Base-by-base conservation (phyloP, 73 alveolate genomes). In the Uronychia setigera region DNA sequence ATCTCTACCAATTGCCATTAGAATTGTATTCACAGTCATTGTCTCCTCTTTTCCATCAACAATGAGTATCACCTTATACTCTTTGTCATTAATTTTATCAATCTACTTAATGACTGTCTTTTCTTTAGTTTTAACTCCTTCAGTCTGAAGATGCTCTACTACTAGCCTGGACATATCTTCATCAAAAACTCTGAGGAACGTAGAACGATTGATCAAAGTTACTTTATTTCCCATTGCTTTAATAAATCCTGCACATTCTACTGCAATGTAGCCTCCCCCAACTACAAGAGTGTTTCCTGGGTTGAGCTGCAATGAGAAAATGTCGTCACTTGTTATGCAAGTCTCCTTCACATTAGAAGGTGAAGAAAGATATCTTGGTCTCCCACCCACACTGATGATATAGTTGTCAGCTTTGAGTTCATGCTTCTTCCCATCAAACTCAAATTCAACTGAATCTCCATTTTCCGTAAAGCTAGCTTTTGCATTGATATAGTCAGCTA, bases 201-300 rank as follows among this genome's bases (percentile, higher is more conserved):
- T 59, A 19, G 93, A 83, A 60, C 98, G 81, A 35, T 88, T 93
- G 80, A 90, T 82, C 28, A 92, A 75, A 31, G 91, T 87, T 0
- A 90, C 93, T 81, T 95, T 96, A 83, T 82, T 87, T 29, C 98
- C 98, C 32, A 95, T 78, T 59, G 92, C 88, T 28, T 67, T 80
- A 35, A 95, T 74, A 84, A 95, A 88, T 0, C 96, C 94, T 19
- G 96, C 95, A 83, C 97, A 90, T 81, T 95, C 98, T 0, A 93
- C 91, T 0, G 98, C 96, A 9, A 95, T 95, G 89, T 95, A 95
- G 25, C 97, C 95, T 32, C 97, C 98, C 13, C 98, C 98, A 58
- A 95, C 89, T 19, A 95, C 94, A 30, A 95, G 76, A 32, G 97
- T 90, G 80, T 90, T 95, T 75, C 96, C 96, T 9, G 98, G 98